These are phyloP conservation scores for Volvariella volvacea DNA, from an alignment of 1,284 basidiomycete species.

Conservation along the genomic window DNA sequence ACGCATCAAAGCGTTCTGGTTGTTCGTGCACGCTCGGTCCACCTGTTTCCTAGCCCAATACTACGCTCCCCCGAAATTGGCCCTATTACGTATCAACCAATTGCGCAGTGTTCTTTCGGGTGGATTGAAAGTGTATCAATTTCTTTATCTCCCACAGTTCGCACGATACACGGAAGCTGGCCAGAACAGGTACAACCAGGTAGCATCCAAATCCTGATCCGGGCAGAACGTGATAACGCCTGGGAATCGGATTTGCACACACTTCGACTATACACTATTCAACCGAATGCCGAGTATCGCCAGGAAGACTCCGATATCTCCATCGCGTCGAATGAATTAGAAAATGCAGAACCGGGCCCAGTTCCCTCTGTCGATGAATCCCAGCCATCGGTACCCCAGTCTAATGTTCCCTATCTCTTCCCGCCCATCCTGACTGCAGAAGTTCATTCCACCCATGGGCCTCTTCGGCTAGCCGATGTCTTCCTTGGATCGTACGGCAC, in stretches of 20 bases:
- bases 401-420: slow-evolving; percentile 30
- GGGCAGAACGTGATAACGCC: slow-evolving; percentile 50
- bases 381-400: not conserved
- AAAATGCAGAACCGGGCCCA: not conserved
- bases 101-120: slow-evolving; percentile 46
- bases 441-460: slow-evolving; percentile 36
- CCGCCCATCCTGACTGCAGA: slow-evolving; percentile 29
- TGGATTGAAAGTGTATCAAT: slow-evolving; percentile 57
- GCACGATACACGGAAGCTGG: slow-evolving; percentile 2
- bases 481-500: slow-evolving; percentile 46
- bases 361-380: not conserved
- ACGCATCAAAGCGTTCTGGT: slow-evolving; percentile 42
- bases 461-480: slow-evolving; percentile 44
- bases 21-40: slow-evolving; percentile 48
- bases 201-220: slow-evolving; percentile 43
- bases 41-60: slow-evolving; percentile 42
- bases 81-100: slow-evolving; percentile 22
- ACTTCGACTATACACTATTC: slow-evolving; percentile 39
- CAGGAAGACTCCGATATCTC: not conserved
- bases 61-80: slow-evolving; percentile 16
- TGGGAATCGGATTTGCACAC: slow-evolving; percentile 45
- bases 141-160: slow-evolving; percentile 13
- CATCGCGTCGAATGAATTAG: not conserved
- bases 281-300: slow-evolving; percentile 24
- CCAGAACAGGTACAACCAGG: slow-evolving; percentile 8